Conservation (phyloP, 2,329 filamentous ascomycete genomes). For the Colletotrichum sp. region DNA sequence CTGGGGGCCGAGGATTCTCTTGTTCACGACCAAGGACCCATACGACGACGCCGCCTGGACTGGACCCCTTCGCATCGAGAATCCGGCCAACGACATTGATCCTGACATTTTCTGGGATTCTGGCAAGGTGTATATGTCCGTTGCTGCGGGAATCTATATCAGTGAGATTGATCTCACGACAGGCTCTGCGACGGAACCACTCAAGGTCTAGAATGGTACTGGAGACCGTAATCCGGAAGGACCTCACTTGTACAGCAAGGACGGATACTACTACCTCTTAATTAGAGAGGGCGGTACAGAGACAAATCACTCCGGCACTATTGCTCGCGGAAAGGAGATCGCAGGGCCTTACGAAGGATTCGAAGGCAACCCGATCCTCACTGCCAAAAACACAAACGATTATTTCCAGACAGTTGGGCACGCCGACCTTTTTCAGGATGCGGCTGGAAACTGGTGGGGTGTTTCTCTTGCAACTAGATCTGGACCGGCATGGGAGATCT, state of each 20-base stretch:
- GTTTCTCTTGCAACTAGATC: slow-evolving; percentile 49
- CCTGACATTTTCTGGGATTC: slow-evolving; percentile 57
- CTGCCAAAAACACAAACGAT: slow-evolving; percentile 38
- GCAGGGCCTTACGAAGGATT: slow-evolving; percentile 47
- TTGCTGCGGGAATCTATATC: slow-evolving; percentile 29
- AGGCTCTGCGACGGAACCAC: slow-evolving; percentile 32
- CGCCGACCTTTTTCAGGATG: slow-evolving; percentile 48
- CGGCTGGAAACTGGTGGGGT: slow-evolving; percentile 55
- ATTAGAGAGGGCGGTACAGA: slow-evolving; percentile 57
- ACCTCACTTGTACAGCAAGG: slow-evolving; percentile 56
- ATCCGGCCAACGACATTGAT: slow-evolving; percentile 42
- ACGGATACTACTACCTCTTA: slow-evolving; percentile 56
- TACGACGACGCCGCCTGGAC: slow-evolving; percentile 43
- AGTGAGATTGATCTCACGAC: slow-evolving; percentile 37
- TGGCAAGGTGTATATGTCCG: slow-evolving; percentile 46
- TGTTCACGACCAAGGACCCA: slow-evolving; percentile 45
- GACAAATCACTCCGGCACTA: slow-evolving; percentile 43
- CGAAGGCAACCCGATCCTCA: slow-evolving; percentile 49
- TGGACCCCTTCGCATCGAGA: slow-evolving; percentile 36
- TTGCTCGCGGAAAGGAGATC: slow-evolving; percentile 42
- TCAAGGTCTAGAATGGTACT: slow-evolving; percentile 48
- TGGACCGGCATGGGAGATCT: slow-evolving; percentile 43
- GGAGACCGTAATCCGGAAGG: slow-evolving; percentile 49
- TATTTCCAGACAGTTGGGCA: slow-evolving; percentile 50
- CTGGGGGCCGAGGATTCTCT: slow-evolving; percentile 36